phyloP scores from a whole-genome alignment of 257 asterid genomes.

The Lantana camara region DNA sequence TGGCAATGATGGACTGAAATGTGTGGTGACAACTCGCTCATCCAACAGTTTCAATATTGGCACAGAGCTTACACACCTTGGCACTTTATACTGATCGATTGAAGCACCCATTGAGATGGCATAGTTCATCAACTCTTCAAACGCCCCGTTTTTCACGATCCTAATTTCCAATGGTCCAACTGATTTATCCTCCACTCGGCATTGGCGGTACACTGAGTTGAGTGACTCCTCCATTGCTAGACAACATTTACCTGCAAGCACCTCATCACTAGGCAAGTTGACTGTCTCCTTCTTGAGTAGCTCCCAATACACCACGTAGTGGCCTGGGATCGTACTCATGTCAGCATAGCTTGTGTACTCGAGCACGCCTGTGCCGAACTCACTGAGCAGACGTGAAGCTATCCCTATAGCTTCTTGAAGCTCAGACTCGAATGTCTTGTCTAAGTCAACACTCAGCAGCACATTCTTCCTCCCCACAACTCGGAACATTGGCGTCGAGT shows the following conservation, averaged over 20 bases:
- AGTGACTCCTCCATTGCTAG: slow-evolving; percentile 39
- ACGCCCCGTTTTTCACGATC: background rate
- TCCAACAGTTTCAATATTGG: background rate
- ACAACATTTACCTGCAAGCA: slow-evolving; percentile 30
- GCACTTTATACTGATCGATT: background rate
- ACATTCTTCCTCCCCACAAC: slow-evolving; percentile 36
- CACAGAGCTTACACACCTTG: background rate
- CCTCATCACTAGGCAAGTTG: slow-evolving; percentile 9
- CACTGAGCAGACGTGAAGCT: slow-evolving; percentile 17
- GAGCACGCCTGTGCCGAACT: slow-evolving; percentile 23
- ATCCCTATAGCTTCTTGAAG: slow-evolving; percentile 36
- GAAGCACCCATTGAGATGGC: background rate
- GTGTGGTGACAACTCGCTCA: background rate
- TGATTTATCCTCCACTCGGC: slow-evolving; percentile 33
- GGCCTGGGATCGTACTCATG: slow-evolving; percentile 34
- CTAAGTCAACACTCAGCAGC: slow-evolving; percentile 38
- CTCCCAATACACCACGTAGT: slow-evolving; percentile 43
- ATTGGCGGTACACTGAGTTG: slow-evolving; percentile 34
- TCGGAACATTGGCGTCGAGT: slow-evolving; percentile 41
- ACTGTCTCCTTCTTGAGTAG: slow-evolving; percentile 6
- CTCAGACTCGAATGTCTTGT: slow-evolving; percentile 46
- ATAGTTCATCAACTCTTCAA: background rate
- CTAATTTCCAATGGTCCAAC: background rate
- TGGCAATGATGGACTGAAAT: background rate
- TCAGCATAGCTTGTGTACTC: slow-evolving; percentile 45